Base-by-base conservation (phyloP, 176 grass and related monocot species). In the Oryza officinalis region DNA sequence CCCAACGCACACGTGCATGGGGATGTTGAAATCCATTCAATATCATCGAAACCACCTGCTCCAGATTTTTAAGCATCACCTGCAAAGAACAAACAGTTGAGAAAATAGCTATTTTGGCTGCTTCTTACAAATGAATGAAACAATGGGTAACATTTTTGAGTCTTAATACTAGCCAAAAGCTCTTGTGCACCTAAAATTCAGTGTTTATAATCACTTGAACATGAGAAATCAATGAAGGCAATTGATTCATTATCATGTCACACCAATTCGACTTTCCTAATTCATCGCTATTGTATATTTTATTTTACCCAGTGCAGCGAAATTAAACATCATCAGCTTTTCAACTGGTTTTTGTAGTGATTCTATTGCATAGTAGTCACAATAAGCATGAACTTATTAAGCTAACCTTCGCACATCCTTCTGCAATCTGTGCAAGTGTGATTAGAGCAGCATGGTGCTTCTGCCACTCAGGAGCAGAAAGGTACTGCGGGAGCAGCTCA, bases 51-150 rank as follows among this genome's bases (percentile, higher is more conserved):
- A 99, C 91, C 11, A 99, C 97, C 67, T 99, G 97, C 72, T 96
- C 97, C 83, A 99, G 74, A 79, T 94, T 99, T 85, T 89, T 96
- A 81, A 96, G 80, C 93, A 99, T 99, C 70, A 99, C 97, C 95
- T 98, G 86, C 27, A 57, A 63, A 54, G 1, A 69, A 87, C 22
- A 85, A 69, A 66, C 8, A 78, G 22, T n/a, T 82, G 30, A 89
- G 26, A 71, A 81, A 33, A 37, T 75, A 45, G 20, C 22, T 26
- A 63, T 77, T 87, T 44, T 30, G 13, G n/a, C n/a, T 46, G 15
- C 71, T 78, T 81, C 4, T 50, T 69, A 13, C 10, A 12, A 17
- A n/a, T 79, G 32, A 75, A 78, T 11, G 13, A 67, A 8, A n/a
- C 15, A 76, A 10, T 6, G 22, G 4, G 72, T 61, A 69, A 41